Conservation (phyloP, 495 filamentous ascomycete species). For the Pseudomonodictys pantanalensis region DNA sequence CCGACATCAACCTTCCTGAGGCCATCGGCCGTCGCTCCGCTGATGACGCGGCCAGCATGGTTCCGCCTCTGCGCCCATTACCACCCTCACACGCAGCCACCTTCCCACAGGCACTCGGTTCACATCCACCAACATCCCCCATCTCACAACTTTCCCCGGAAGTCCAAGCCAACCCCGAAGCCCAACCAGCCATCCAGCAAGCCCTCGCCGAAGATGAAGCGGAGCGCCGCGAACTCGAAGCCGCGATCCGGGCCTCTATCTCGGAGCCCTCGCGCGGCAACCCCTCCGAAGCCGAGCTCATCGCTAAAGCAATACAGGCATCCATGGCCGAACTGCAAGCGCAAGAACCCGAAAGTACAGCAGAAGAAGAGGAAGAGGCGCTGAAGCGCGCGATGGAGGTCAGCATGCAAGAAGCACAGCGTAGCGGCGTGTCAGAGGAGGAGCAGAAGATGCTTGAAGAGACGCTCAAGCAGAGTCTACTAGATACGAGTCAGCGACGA, state of each 20-base stretch:
- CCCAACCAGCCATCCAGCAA: neutral
- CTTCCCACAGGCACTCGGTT: conserved; percentile 3
- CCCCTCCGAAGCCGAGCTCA: conserved; percentile 59
- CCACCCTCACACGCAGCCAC: conserved; percentile 18
- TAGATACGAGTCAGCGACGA: conserved; percentile 40
- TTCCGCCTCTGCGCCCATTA: neutral
- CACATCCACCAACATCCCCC: too few relatives aligned
- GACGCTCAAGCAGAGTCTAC: conserved; percentile 55
- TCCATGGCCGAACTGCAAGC: conserved; percentile 60
- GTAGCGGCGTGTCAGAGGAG: conserved; percentile 41
- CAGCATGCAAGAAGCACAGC: conserved; percentile 31
- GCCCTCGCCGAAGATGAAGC: conserved; percentile 28
- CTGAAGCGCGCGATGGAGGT: conserved; percentile 38
- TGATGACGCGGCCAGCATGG: neutral
- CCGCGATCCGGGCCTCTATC: conserved; percentile 66
- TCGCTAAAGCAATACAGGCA: conserved; percentile 68
- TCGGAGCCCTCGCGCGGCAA: conserved; percentile 65
- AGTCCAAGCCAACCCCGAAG: too few relatives aligned
- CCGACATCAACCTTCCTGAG: neutral
- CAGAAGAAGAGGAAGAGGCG: conserved; percentile 37
- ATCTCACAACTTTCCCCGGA: too few relatives aligned
- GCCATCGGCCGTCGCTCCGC: neutral
- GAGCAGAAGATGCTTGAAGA: conserved; percentile 58
- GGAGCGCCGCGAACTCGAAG: conserved; percentile 58
- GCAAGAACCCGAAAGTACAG: conserved; percentile 30